These are phyloP conservation scores for Hypoxylon perforatum DNA, from an alignment of 495 filamentous ascomycete species.

Conservation along the genomic window DNA sequence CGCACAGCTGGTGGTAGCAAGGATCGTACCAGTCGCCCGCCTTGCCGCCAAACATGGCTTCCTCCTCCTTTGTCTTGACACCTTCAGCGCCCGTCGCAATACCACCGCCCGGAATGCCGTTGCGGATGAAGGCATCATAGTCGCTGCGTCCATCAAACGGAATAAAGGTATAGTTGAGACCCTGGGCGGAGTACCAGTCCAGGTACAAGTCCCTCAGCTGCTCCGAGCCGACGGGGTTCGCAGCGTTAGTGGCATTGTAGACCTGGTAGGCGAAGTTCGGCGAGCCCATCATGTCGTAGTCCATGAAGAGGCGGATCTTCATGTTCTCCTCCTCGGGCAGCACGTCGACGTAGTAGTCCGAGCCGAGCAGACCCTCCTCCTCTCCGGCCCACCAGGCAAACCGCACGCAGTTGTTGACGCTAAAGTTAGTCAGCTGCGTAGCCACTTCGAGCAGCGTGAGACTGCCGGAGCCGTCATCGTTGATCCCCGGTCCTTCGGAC, in stretches of 20 bases:
- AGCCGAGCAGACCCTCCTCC: slow-evolving; percentile 68
- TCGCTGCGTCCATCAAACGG: slow-evolving; percentile 67
- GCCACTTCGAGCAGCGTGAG: slow-evolving; percentile 65
- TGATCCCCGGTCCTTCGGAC: slow-evolving; percentile 60
- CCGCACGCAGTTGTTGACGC: slow-evolving; percentile 65
- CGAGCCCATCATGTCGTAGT: slow-evolving; percentile 69
- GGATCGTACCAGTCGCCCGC: slow-evolving; percentile 64
- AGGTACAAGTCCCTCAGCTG: slow-evolving; percentile 63
- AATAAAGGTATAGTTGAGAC: slow-evolving; percentile 63
- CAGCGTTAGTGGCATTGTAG: slow-evolving; percentile 58
- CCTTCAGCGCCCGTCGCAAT: slow-evolving; percentile 72
- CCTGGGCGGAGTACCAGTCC: slow-evolving; percentile 59
- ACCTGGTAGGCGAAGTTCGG: slow-evolving; percentile 67
- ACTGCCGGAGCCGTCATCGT: slow-evolving; percentile 65
- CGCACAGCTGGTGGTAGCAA: slow-evolving; percentile 68
- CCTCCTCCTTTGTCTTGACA: slow-evolving; percentile 64
- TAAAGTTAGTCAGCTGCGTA: slow-evolving; percentile 60
- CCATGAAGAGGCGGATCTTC: slow-evolving; percentile 68
- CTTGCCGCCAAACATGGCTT: slow-evolving; percentile 62
- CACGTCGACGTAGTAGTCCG: slow-evolving; percentile 63
- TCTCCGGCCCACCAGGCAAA: slow-evolving; percentile 70
- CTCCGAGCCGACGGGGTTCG: slow-evolving; percentile 61
- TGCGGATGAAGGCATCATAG: slow-evolving; percentile 65
- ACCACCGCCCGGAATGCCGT: slow-evolving; percentile 65
- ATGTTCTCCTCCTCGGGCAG: slow-evolving; percentile 61